Evolutionary conservation across 805 yeast genomes (phyloP), one percentile per base, ranked within the genome.

Genomic region (Starmerella stigmatis): DNA sequence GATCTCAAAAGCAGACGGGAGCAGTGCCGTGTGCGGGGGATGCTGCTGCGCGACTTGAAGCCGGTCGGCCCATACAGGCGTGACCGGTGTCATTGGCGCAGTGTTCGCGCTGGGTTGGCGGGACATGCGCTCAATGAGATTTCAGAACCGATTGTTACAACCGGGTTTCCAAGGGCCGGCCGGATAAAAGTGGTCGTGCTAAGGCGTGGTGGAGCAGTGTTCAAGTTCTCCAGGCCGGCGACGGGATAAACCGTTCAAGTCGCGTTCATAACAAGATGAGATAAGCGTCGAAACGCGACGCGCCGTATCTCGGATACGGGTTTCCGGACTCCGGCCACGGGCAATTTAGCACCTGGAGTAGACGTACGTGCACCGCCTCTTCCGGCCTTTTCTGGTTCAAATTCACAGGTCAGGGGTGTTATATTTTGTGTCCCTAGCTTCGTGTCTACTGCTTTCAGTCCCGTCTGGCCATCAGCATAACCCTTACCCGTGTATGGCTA

Each of bases 1-100:
- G 44, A 63, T 54, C 41, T 61, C 64, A 27, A 63, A 51, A 2
- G 61, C 65, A 19, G 65, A 61, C 8, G 67, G 67, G 9, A 63
- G 57, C 23, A 63, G 57, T 41, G 41, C 27, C 26, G 26, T 26
- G 23, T 38, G 41, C 17, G 41, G 33, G 5, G 41, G 31, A 5
- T 15, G 41, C 33, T 27, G 41, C 33, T 26, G 33, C 16, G 41
- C 41, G 41, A 27, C 26, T 32, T 28, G 41, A 32, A 38, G n/a
- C 33, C 41, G 31, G 41, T 38, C 41, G 31, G 49, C 47, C 52
- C 52, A 51, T 21, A 37, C 31, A 5, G 54, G 54, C 17, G 54
- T 51, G 19, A 51, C 50, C 1, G 54, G 54, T 20, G 53, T 42
- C 46, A 46, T 35, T 17, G 49, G 53, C 36, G 32, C 47, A 8